Evolutionary conservation across 2,329 filamentous ascomycete species (phyloP).

Genomic region (Helotiales sp.): DNA sequence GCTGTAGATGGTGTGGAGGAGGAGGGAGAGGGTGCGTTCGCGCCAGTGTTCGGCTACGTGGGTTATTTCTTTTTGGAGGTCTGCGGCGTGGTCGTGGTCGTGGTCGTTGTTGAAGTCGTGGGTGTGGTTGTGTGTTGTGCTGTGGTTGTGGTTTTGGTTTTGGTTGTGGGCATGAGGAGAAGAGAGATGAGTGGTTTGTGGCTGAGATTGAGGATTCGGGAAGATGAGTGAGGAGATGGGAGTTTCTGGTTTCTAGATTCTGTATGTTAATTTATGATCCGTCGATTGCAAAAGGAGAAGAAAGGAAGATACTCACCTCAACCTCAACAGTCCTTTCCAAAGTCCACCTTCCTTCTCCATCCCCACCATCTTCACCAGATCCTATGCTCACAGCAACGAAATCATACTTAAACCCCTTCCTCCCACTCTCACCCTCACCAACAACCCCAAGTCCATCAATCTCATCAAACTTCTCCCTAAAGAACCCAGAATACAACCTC

Average conservation of each 20-base stretch:
- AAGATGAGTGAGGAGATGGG: not conserved
- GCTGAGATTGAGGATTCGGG: not conserved
- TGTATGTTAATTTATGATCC: not conserved
- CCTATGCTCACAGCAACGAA: not conserved
- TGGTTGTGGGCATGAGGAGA: not conserved
- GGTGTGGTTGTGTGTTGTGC: not conserved
- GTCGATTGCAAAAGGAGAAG: not conserved
- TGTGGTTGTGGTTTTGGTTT: not conserved
- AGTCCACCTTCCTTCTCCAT: not conserved
- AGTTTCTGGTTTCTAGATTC: not conserved
- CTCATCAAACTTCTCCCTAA: constrained; percentile 7
- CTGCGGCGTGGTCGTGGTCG: not conserved
- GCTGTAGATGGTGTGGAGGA: not conserved
- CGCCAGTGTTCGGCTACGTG: too few species aligned
- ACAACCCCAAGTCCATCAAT: too few species aligned
- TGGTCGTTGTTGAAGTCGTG: not conserved
- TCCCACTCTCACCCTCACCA: not conserved
- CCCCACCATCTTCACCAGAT: not conserved
- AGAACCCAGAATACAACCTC: constrained; percentile 16
- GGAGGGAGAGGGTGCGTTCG: too few species aligned
- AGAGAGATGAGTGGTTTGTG: not conserved
- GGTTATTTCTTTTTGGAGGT: too few species aligned
- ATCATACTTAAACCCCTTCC: not conserved
- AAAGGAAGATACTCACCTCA: not conserved
- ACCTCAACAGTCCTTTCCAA: not conserved